These are phyloP conservation scores for Tilletia caries DNA, from an alignment of 1,284 basidiomycete species.

Conservation along the genomic window DNA sequence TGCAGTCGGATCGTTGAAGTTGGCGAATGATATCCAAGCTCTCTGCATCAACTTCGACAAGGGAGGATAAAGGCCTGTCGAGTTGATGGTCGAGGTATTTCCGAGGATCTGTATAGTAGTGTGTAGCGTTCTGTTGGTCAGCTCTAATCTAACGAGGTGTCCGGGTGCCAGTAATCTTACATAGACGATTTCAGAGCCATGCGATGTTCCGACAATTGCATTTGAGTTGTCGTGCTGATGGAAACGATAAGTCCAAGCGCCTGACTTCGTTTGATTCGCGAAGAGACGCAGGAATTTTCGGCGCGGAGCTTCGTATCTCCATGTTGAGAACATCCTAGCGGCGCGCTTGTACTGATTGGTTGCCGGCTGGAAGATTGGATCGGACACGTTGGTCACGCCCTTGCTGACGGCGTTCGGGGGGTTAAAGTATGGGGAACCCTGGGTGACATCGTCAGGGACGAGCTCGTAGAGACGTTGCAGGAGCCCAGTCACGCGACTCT, in stretches of 20 bases:
- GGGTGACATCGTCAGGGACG: slow-evolving; percentile 10
- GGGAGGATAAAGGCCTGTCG: not conserved
- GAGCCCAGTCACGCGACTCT: not conserved
- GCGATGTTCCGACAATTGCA: not conserved
- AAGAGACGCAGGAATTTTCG: not conserved
- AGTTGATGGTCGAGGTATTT: not conserved
- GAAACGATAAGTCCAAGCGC: slow-evolving; percentile 4
- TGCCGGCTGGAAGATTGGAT: not conserved
- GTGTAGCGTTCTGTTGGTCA: not conserved
- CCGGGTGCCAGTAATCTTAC: not conserved
- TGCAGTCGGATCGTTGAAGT: not conserved
- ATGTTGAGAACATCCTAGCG: slow-evolving; percentile 1
- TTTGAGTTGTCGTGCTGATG: slow-evolving; percentile 7
- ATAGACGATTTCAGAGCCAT: slow-evolving; percentile 11
- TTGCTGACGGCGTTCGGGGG: not conserved
- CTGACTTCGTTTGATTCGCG: not conserved
- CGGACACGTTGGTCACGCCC: not conserved
- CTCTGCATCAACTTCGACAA: not conserved
- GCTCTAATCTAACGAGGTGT: not conserved
- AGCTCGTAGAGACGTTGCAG: not conserved
- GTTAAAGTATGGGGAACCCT: slow-evolving; percentile 5
- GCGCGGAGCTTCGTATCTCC: slow-evolving; percentile 5
- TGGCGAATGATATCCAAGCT: slow-evolving; percentile 7
- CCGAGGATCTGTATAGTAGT: not conserved
- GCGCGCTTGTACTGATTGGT: slow-evolving; percentile 13